Base-by-base conservation (phyloP, 352 stramenopile species). In the Globisporangium viniferum region DNA sequence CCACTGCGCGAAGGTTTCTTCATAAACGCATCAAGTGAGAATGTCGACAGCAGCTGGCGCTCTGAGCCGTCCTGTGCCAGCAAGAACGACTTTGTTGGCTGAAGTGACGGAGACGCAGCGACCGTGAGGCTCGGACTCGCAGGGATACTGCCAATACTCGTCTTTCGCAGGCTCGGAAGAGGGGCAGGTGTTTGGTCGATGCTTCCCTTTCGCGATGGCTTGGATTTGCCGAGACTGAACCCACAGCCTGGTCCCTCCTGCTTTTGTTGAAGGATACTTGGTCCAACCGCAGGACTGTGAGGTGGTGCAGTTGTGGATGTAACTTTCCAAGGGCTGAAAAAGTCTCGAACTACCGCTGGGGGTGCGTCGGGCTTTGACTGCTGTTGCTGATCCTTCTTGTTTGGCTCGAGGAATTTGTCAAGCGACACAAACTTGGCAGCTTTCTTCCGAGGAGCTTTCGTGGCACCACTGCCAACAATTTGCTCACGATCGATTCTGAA, bases 21-120 rank as follows among this genome's bases (percentile, higher is more conserved):
- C 35, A 92, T 73, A 61, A 90, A 92, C 2, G 77, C 76, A 58
- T 90, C 79, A 12, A 92, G 71, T 1, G 84, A 87, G 67, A 92
- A 92, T 20, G 80, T 69, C 33, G 81, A 76, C 39, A 84, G 65
- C 10, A 82, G 73, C 29, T 76, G 61, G 27, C 74, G 74, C 44
- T 82, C 76, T 6, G 74, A 73, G 5, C 80, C 81, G 41, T 92
- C 84, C n/a, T 82, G 74, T 8, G 73, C 71, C 41, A 89, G 58
- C 31, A 88, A 70, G 6, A 60, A 36, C 31, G 75, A 72, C 62
- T 84, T 62, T 18, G 14, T 33, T 7, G 39, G 49, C 7, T 57
- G n/a, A 22, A 70, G n/a, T 9, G 66, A 20, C 0, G 71, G 61
- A 1, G 74, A 76, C 2, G 71, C 66, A 6, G 71, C 67, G 39